A percentile compares a stretch with the other conserved stretches of the same genome.
Conservation (phyloP, 805 yeast species). For the Zygosaccharomyces pseudorouxii region DNA sequence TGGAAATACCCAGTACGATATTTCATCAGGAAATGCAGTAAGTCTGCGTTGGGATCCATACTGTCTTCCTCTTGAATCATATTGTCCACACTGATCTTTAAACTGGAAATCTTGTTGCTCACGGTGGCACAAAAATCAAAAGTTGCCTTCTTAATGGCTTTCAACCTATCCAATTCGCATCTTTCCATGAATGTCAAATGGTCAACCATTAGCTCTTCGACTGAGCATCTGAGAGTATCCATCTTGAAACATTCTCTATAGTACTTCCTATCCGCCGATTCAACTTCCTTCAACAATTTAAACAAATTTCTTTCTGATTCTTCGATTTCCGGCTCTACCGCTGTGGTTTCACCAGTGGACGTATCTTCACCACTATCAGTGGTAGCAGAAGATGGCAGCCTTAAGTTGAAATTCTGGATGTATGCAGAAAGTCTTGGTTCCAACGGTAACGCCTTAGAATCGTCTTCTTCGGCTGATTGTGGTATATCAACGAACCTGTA, state of each 20-base stretch:
- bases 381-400: slow-evolving; percentile 8
- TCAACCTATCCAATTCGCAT: slow-evolving; percentile 73
- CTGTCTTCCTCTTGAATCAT: slow-evolving; percentile 62
- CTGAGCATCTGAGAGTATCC: slow-evolving; percentile 63
- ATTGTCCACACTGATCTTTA: slow-evolving; percentile 58
- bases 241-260: slow-evolving; percentile 50
- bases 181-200: slow-evolving; percentile 74
- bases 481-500: slow-evolving; percentile 48
- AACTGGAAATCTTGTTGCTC: slow-evolving; percentile 52
- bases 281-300: slow-evolving; percentile 53
- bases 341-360: slow-evolving; percentile 6
- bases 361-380: slow-evolving; percentile 1
- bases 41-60: slow-evolving; percentile 64
- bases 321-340: slow-evolving; percentile 20
- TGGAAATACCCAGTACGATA: slow-evolving; percentile 70
- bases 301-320: slow-evolving; percentile 43
- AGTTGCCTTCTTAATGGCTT: slow-evolving; percentile 70
- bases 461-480: slow-evolving; percentile 16
- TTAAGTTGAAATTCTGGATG: slow-evolving; percentile 16
- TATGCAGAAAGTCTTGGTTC: slow-evolving; percentile 16
- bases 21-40: slow-evolving; percentile 59
- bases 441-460: slow-evolving; percentile 8
- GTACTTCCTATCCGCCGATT: slow-evolving; percentile 53
- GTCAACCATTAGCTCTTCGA: slow-evolving; percentile 69
- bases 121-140: slow-evolving; percentile 66